phyloP scores from a whole-genome alignment of 495 filamentous ascomycete genomes.

The Trichoderma gamsii region DNA sequence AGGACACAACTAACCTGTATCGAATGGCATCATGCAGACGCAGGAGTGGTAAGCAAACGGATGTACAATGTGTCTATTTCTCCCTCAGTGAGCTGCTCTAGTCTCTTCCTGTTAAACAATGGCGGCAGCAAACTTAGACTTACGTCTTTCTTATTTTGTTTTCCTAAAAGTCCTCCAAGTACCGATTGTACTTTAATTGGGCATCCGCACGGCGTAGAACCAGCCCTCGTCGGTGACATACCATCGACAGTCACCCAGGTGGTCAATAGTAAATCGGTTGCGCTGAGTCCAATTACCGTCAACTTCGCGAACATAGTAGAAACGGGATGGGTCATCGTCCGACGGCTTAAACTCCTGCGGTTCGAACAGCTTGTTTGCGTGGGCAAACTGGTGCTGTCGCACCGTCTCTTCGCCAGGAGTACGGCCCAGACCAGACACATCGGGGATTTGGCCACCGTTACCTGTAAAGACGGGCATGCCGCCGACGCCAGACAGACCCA shows the following conservation, averaged over 20 bases:
- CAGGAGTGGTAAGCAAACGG: background rate
- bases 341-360: slow-evolving; percentile 48
- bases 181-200: slow-evolving; percentile 19
- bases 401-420: slow-evolving; percentile 33
- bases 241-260: slow-evolving; percentile 43
- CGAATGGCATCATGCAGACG: background rate
- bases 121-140: background rate
- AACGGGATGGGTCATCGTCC: slow-evolving; percentile 44
- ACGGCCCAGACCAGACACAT: slow-evolving; percentile 35
- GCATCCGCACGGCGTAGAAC: slow-evolving; percentile 46
- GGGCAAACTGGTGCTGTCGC: slow-evolving; percentile 34
- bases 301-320: slow-evolving; percentile 46
- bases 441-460: slow-evolving; percentile 23
- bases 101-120: background rate
- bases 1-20: background rate
- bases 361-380: slow-evolving; percentile 35
- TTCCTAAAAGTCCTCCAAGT: background rate
- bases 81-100: background rate
- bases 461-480: slow-evolving; percentile 17
- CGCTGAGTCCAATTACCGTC: slow-evolving; percentile 42
- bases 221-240: slow-evolving; percentile 39
- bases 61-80: background rate
- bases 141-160: background rate
- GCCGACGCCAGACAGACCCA: slow-evolving; percentile 4
- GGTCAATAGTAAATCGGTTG: slow-evolving; percentile 45